Evolutionary conservation across 139 green algal species (phyloP), one percentile per base, ranked within the genome.

Genomic region (Mesotaenium endlicherianum): DNA sequence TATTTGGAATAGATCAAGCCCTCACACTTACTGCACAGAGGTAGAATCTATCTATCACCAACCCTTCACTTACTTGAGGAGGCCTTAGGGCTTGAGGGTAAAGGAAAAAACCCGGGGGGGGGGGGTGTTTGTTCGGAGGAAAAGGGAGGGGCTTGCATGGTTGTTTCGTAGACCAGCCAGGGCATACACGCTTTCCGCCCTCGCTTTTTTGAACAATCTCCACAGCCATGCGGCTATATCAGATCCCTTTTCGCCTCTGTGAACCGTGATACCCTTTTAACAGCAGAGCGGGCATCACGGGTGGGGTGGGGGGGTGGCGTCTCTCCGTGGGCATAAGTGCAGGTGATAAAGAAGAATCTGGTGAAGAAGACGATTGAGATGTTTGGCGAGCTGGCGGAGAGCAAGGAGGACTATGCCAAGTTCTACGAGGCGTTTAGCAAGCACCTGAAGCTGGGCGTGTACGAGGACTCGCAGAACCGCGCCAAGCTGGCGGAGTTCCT

Each of bases 401-500:
- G 99, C 94, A 99, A 99, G 95, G 97, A 99, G 70, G 97, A 99
- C 92, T 99, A 98, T 91, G 87, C 80, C 90, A 99, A 99, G 92
- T 99, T 99, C 89, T 99, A 98, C 71, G 97, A 99, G 92, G 86
- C 95, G n/a, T 99, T 99, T 75, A 92, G 91, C 90, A 99, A 99
- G 96, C 99, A 98, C 91, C 84, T 99, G 31, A 99, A 99, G 96
- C 94, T 99, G 71, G 92, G 93, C 64, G 93, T 99, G 49, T 95
- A 99, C 86, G 94, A 98, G 88, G 96, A 99, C 89, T 91, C 77
- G 30, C 92, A 95, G 80, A 99, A 99, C 93, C 88, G 97, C 70
- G 67, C 91, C 88, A 99, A 99, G 93, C 91, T 99, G 78, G 94
- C 97, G 16, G 97, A 99, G 47, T 93, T 99, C 70, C 89, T 99